Conservation (phyloP, 2,329 filamentous ascomycete species). For the Drechslerella coelobrocha region DNA sequence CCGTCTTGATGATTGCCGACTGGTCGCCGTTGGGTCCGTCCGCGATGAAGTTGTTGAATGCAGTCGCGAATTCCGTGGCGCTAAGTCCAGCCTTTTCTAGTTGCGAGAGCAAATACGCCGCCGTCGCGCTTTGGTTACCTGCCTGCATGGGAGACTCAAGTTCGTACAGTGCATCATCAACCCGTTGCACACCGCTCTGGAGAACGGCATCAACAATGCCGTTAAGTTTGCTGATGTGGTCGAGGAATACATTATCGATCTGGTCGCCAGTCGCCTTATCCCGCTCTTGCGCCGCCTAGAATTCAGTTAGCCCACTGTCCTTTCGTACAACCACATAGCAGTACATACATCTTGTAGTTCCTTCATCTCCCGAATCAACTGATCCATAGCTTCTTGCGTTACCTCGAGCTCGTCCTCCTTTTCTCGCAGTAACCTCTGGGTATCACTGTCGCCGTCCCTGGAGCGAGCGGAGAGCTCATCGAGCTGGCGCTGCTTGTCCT, state of each 20-base stretch:
- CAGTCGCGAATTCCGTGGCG: slow-evolving; percentile 95
- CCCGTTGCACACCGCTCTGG: slow-evolving; percentile 87
- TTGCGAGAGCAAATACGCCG: slow-evolving; percentile 91
- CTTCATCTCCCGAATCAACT: slow-evolving; percentile 89
- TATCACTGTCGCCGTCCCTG: slow-evolving; percentile 80
- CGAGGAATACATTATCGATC: slow-evolving; percentile 85
- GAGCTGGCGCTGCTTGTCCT: slow-evolving; percentile 83
- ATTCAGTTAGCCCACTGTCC: slow-evolving; percentile 5
- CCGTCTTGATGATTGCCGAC: slow-evolving; percentile 88
- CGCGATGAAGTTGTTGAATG: slow-evolving; percentile 98
- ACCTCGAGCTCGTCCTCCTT: slow-evolving; percentile 98
- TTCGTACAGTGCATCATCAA: slow-evolving; percentile 96
- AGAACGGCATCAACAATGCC: slow-evolving; percentile 97
- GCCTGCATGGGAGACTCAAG: slow-evolving; percentile 97
- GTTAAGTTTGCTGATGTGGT: slow-evolving; percentile 90
- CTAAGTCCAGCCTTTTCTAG: slow-evolving; percentile 95
- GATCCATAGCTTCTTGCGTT: slow-evolving; percentile 97
- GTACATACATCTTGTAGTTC: slow-evolving; percentile 71
- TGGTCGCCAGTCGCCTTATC: slow-evolving; percentile 86
- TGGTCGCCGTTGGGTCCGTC: slow-evolving; percentile 91
- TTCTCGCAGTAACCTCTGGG: slow-evolving; percentile 83
- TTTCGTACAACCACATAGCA: neutral
- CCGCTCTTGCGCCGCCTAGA: slow-evolving; percentile 72
- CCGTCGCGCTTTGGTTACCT: slow-evolving; percentile 96
- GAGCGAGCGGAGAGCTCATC: slow-evolving; percentile 82